These are phyloP conservation scores for Gossypium davidsonii DNA, from an alignment of 441 rosid species.

Conservation along the genomic window DNA sequence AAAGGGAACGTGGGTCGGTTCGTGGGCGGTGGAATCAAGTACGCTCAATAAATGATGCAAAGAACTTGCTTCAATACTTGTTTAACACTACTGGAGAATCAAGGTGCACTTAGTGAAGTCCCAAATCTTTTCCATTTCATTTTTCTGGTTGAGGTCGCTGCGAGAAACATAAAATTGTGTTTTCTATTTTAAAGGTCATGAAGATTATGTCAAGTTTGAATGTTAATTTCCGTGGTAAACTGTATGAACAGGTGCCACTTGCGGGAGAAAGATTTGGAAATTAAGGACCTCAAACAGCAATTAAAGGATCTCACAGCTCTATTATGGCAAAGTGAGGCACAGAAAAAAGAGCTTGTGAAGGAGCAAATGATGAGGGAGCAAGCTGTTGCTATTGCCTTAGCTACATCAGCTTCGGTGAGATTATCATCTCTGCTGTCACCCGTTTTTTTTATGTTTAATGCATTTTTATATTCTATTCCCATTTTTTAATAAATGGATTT, in stretches of 20 bases:
- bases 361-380: constrained; percentile 54
- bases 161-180: not conserved
- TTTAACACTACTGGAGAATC: constrained; percentile 49
- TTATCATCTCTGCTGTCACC: not conserved
- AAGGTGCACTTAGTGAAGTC: constrained; percentile 30
- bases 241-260: constrained; percentile 42
- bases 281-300: constrained; percentile 55
- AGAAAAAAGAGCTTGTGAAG: constrained; percentile 47
- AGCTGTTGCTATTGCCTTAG: constrained; percentile 47
- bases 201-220: not conserved
- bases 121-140: not conserved
- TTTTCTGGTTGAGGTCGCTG: not conserved
- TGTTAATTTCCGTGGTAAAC: not conserved
- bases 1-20: constrained; percentile 45
- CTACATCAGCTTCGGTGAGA: constrained; percentile 43
- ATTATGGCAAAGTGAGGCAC: constrained; percentile 46
- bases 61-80: constrained; percentile 58
- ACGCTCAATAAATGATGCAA: constrained; percentile 57
- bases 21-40: constrained; percentile 61
- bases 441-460: not conserved
- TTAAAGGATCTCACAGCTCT: constrained; percentile 45
- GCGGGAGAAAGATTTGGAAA: constrained; percentile 52
- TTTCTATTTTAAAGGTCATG: not conserved
- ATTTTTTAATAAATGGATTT: constrained; percentile 11
- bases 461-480: not conserved